These are phyloP conservation scores for Polyporus arcularius DNA, from an alignment of 768 basidiomycete species.

Conservation along the genomic window DNA sequence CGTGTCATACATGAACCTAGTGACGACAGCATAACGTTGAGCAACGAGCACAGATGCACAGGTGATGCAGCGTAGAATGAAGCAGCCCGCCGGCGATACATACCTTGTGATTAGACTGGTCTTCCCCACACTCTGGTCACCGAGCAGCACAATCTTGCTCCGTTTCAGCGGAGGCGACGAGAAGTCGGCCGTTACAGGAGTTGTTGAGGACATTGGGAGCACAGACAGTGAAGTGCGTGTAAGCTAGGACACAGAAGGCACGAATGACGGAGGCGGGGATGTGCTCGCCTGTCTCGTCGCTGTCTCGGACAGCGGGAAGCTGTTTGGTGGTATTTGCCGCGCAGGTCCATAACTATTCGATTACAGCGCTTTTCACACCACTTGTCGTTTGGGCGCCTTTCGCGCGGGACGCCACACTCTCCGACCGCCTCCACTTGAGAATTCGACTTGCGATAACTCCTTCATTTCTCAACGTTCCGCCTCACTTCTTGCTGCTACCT, in stretches of 20 bases:
- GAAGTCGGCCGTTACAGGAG: conserved; percentile 80
- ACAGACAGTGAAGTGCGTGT: not conserved
- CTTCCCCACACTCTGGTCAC: conserved; percentile 98
- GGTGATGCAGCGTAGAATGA: not conserved
- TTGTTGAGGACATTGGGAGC: conserved; percentile 45
- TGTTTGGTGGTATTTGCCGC: conserved; percentile 16
- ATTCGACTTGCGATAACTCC: too few relatives aligned
- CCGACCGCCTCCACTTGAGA: too few relatives aligned
- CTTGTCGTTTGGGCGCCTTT: not conserved
- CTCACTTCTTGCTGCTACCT: too few relatives aligned
- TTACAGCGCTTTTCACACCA: not conserved
- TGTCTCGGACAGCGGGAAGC: conserved; percentile 17
- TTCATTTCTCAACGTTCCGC: too few relatives aligned
- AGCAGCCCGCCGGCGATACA: conserved; percentile 16
- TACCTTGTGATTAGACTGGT: conserved; percentile 97
- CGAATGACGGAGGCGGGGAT: conserved; percentile 1
- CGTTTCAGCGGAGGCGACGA: conserved; percentile 89
- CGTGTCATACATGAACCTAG: conserved; percentile 98
- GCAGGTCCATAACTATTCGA: conserved; percentile 10
- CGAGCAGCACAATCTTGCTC: conserved; percentile 94
- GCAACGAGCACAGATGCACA: not conserved
- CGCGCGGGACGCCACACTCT: not conserved
- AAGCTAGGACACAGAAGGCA: not conserved
- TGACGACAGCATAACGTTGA: not conserved
- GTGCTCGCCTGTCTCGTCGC: conserved; percentile 8